Percentiles rank a stretch among this genome's conserved stretches.
phyloP scores from a whole-genome alignment of 371 early-diverging fungal species.

The Syncephalastrum sp. region DNA sequence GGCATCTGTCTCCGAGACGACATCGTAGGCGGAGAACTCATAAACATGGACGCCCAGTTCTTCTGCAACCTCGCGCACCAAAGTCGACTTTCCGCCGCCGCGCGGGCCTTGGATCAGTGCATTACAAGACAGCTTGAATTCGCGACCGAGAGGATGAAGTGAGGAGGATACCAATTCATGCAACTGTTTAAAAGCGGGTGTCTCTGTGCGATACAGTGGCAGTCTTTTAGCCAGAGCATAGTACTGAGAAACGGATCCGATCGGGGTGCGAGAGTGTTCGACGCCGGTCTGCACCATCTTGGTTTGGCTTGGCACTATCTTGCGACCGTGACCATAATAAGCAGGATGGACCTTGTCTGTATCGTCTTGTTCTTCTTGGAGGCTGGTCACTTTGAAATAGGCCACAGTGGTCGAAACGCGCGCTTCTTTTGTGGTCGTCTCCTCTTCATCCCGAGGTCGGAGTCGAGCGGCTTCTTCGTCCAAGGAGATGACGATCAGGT shows the following conservation, averaged over 20 bases:
- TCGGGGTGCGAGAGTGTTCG: slow-evolving; percentile 62
- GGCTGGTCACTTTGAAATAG: slow-evolving; percentile 55
- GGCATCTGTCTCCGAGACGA: slow-evolving; percentile 77
- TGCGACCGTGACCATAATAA: slow-evolving; percentile 42
- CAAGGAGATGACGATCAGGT: slow-evolving; percentile 69
- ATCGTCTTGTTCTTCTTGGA: slow-evolving; percentile 22
- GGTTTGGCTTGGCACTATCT: slow-evolving; percentile 59
- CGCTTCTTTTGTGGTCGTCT: slow-evolving; percentile 8
- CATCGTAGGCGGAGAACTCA: slow-evolving; percentile 74
- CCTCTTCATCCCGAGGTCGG: slow-evolving; percentile 12
- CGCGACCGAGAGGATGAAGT: slow-evolving; percentile 70
- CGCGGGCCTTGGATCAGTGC: slow-evolving; percentile 78
- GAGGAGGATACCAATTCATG: slow-evolving; percentile 65
- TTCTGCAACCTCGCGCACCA: slow-evolving; percentile 65
- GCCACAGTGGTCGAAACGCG: slow-evolving; percentile 39
- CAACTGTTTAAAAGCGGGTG: slow-evolving; percentile 36
- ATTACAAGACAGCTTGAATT: slow-evolving; percentile 71
- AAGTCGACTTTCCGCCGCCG: slow-evolving; percentile 82
- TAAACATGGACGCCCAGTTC: slow-evolving; percentile 74
- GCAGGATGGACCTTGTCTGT: slow-evolving; percentile 29
- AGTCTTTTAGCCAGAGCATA: slow-evolving; percentile 31
- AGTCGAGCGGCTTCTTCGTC: slow-evolving; percentile 46
- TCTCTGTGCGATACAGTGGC: slow-evolving; percentile 29
- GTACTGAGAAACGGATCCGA: slow-evolving; percentile 38
- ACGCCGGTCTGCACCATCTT: slow-evolving; percentile 68